These are phyloP conservation scores for Epichloe bromicola DNA, from an alignment of 2,329 filamentous ascomycete species.

Conservation along the genomic window DNA sequence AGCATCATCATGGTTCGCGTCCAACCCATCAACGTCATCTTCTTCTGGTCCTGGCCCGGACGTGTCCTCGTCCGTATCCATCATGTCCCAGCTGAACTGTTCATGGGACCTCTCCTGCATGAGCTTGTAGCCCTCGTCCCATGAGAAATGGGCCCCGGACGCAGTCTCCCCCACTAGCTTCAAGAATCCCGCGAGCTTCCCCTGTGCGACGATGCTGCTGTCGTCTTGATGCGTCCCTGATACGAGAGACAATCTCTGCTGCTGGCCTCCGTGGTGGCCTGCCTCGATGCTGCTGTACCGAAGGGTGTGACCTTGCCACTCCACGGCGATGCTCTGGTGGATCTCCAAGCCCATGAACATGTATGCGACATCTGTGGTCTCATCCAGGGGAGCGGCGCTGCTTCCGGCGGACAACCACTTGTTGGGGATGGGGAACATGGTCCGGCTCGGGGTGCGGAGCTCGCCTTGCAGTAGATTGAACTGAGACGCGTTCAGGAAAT, in stretches of 20 bases:
- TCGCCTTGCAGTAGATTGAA: constrained; percentile 31
- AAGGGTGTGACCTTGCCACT: constrained; percentile 31
- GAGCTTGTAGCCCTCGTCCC: constrained; percentile 19
- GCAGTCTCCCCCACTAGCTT: constrained; percentile 17
- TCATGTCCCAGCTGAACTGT: constrained; percentile 15
- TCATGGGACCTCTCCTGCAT: constrained; percentile 16
- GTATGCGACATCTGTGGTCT: constrained; percentile 16
- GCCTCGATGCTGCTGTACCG: constrained; percentile 40
- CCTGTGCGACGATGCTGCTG: background rate
- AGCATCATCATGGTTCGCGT: background rate
- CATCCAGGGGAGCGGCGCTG: background rate
- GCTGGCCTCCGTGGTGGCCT: constrained; percentile 35
- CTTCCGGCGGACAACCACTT: constrained; percentile 7
- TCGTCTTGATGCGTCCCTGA: constrained; percentile 1
- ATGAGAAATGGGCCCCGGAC: constrained; percentile 20
- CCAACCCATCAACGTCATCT: background rate
- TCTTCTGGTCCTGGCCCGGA: background rate
- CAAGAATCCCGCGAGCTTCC: constrained; percentile 11
- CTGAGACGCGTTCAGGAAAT: constrained; percentile 31
- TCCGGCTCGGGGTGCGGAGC: constrained; percentile 25
- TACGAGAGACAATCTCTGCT: constrained; percentile 35
- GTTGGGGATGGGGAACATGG: constrained; percentile 18
- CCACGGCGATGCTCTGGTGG: constrained; percentile 30
- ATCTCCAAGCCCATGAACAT: constrained; percentile 40
- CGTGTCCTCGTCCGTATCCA: constrained; percentile 9